Base-by-base conservation (phyloP, 768 basidiomycete genomes). In the Collybiopsis confluens region DNA sequence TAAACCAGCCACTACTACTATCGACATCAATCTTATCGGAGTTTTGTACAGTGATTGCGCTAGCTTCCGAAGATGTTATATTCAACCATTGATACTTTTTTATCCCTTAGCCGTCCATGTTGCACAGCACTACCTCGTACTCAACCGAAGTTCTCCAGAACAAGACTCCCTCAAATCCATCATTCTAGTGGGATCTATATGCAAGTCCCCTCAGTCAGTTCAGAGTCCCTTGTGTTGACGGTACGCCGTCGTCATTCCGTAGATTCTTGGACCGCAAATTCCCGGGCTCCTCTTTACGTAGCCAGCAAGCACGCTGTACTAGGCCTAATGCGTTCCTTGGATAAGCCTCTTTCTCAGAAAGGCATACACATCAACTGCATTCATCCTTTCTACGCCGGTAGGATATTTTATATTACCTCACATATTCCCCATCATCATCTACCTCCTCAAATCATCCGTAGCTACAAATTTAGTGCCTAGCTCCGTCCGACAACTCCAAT, bases 181-280 rank as follows among this genome's bases (percentile, higher is more conserved):
- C 42, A 60, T 71, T 9, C 44, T 73, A 9, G 56, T 71, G 8
- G 70, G 70, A 20, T 71, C 70, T 9, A 68, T 73, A 64, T 65
- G 69, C 67, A 44, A 16, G 51, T 24, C 20, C 2, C n/a, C 13
- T 21, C 40, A 4, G 27, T 41, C 35, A 8, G 4, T 4, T 21
- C 24, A 26, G 13, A 5, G 6, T 44, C 8, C 10, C 35, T 33
- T 45, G 7, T 33, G 13, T 23, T 18, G 6, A 42, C 6, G n/a
- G n/a, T 16, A 42, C 8, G n/a, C n/a, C 6, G 13, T 13, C 30
- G 6, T 33, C 30, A 33, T 33, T 33, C n/a, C n/a, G 11, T 51
- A 69, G 67, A 71, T 10, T 70, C 68, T 7, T 69, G 68, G 60
- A 41, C 59, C 8, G 63, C 62, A 0, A 53, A 70, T 9, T 60